Conservation (phyloP, 805 yeast genomes). For the Soucietia sequanensis region DNA sequence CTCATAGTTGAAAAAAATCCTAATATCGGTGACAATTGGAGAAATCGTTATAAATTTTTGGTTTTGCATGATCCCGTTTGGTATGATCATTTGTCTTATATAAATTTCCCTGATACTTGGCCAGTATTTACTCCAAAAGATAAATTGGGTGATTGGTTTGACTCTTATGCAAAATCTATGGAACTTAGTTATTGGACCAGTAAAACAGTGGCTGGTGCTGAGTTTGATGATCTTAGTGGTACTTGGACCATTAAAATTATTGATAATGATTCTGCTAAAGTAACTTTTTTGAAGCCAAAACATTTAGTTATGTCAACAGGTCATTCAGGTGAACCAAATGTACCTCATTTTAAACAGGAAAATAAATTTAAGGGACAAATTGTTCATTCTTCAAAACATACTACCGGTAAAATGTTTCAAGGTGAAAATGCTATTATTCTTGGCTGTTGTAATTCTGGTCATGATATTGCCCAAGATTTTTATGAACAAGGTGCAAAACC, state of each 20-base stretch:
- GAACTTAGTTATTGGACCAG: conserved; percentile 34
- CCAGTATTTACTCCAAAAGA: conserved; percentile 46
- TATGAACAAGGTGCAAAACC: conserved; percentile 43
- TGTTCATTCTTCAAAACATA: conserved; percentile 42
- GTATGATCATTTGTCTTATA: conserved; percentile 41
- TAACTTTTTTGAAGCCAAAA: conserved; percentile 24
- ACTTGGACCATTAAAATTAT: conserved; percentile 33
- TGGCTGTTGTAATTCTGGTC: conserved; percentile 47
- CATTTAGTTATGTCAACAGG: conserved; percentile 47
- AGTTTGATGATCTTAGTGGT: conserved; percentile 21
- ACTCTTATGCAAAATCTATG: conserved; percentile 38
- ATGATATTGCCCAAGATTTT: conserved; percentile 46
- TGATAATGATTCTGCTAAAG: conserved; percentile 23
- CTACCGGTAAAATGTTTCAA: conserved; percentile 39
- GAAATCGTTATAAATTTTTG: conserved; percentile 43
- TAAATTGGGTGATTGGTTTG: conserved; percentile 44
- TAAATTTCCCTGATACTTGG: conserved; percentile 39
- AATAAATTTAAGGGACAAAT: conserved; percentile 36
- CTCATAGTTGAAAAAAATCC: conserved; percentile 37
- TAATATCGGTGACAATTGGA: conserved; percentile 47
- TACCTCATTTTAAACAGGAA: conserved; percentile 40
- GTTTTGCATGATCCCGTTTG: conserved; percentile 47
- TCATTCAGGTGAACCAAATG: conserved; percentile 45
- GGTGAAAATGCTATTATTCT: conserved; percentile 45
- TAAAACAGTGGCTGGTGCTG: conserved; percentile 26